These are phyloP conservation scores for Aureobasidium sp. DNA, from an alignment of 2,329 filamentous ascomycete genomes.

Conservation along the genomic window DNA sequence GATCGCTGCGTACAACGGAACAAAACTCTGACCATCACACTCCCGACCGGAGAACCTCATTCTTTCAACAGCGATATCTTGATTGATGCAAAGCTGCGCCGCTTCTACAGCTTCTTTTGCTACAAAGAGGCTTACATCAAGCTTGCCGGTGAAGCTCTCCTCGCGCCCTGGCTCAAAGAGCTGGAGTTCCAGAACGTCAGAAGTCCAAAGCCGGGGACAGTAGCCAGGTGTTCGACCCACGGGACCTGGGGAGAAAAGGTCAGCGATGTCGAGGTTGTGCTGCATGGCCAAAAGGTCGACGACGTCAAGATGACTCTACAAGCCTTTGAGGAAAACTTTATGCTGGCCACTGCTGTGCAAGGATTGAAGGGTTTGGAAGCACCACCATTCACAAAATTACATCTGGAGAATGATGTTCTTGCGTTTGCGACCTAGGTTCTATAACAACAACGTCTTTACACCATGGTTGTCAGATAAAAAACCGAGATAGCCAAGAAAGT, in stretches of 20 bases:
- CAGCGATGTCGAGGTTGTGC: constrained; percentile 44
- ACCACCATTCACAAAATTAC: constrained; percentile 27
- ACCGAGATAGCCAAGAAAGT: no score
- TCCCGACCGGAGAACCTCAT: constrained; percentile 31
- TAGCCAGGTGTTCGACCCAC: constrained; percentile 37
- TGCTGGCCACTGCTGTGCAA: constrained; percentile 50
- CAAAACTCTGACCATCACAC: constrained; percentile 32
- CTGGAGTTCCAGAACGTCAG: constrained; percentile 61
- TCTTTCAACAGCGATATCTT: constrained; percentile 39
- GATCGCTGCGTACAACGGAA: constrained; percentile 37
- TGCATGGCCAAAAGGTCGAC: constrained; percentile 40
- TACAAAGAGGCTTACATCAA: constrained; percentile 77
- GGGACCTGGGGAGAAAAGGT: constrained; percentile 42
- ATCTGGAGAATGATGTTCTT: constrained; percentile 27
- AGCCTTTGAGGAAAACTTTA: constrained; percentile 52
- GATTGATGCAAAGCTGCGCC: constrained; percentile 57
- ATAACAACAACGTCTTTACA: background rate
- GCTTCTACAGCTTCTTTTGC: constrained; percentile 74
- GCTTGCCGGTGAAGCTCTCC: constrained; percentile 70
- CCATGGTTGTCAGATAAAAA: no score
- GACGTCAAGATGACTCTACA: constrained; percentile 53
- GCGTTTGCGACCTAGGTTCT: background rate
- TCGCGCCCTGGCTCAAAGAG: constrained; percentile 64
- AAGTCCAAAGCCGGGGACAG: constrained; percentile 44
- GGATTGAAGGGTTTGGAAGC: constrained; percentile 27